phyloP scores from a whole-genome alignment of 2,329 filamentous ascomycete species.

The Ceratocystis lukuohia region DNA sequence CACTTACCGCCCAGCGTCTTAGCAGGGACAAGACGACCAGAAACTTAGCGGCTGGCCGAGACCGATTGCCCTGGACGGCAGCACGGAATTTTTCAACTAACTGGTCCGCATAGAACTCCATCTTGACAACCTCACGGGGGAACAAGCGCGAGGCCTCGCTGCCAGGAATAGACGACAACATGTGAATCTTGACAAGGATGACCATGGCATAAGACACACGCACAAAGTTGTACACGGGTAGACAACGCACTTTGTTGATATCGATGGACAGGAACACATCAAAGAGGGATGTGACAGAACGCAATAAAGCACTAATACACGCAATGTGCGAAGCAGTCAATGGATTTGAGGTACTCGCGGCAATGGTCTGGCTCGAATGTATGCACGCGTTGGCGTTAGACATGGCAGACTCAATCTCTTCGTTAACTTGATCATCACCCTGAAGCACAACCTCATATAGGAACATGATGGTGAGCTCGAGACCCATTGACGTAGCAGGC shows the following conservation, averaged over 20 bases:
- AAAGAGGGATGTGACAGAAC: slow-evolving; percentile 33
- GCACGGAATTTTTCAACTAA: slow-evolving; percentile 54
- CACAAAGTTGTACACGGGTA: slow-evolving; percentile 59
- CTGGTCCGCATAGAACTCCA: slow-evolving; percentile 52
- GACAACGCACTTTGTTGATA: slow-evolving; percentile 42
- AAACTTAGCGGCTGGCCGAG: slow-evolving; percentile 55
- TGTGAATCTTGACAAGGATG: slow-evolving; percentile 61
- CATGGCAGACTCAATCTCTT: slow-evolving; percentile 24
- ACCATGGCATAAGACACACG: slow-evolving; percentile 59
- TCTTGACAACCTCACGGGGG: slow-evolving; percentile 51
- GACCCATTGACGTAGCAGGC: slow-evolving; percentile 47
- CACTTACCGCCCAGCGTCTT: slow-evolving; percentile 48
- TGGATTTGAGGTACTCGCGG: background rate
- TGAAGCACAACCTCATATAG: slow-evolving; percentile 66
- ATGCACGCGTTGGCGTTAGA: background rate
- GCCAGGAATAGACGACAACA: slow-evolving; percentile 48
- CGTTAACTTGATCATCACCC: slow-evolving; percentile 39
- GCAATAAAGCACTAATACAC: slow-evolving; percentile 35
- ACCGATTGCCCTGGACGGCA: slow-evolving; percentile 49
- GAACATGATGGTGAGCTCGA: slow-evolving; percentile 54
- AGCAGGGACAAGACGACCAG: slow-evolving; percentile 57
- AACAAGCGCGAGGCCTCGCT: slow-evolving; percentile 59
- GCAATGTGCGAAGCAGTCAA: slow-evolving; percentile 24
- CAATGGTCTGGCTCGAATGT: background rate
- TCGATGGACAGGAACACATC: slow-evolving; percentile 52